phyloP scores from a whole-genome alignment of 305 asterid species.

The Fraxinus velutina region DNA sequence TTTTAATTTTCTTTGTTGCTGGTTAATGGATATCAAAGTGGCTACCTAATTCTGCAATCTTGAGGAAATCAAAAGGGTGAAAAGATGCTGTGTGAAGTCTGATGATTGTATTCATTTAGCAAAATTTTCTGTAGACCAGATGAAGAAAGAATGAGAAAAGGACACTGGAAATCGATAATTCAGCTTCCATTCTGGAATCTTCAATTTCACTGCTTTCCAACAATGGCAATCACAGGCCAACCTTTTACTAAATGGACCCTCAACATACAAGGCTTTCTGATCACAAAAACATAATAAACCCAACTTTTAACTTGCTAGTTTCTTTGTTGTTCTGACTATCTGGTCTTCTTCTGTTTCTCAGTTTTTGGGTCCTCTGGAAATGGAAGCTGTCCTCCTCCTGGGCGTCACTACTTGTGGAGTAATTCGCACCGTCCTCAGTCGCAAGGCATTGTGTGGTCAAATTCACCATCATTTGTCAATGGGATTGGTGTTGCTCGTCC shows the following conservation, averaged over 20 bases:
- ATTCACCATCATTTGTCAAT: conserved; percentile 71
- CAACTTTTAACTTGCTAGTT: conserved; percentile 1
- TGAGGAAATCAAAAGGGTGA: not conserved
- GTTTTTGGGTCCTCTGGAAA: conserved; percentile 72
- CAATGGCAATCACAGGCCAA: not conserved
- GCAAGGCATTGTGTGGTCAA: conserved; percentile 75
- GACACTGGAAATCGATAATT: not conserved
- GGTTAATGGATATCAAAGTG: conserved; percentile 11
- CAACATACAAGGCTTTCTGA: not conserved
- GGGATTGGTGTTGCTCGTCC: conserved; percentile 64
- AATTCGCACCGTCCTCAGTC: conserved; percentile 66
- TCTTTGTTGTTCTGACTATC: conserved; percentile 14
- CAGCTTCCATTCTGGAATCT: conserved; percentile 7
- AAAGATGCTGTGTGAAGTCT: conserved; percentile 4
- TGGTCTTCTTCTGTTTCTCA: conserved; percentile 33
- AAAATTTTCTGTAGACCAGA: not conserved
- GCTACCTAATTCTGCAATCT: conserved; percentile 5
- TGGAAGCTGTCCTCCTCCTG: conserved; percentile 80
- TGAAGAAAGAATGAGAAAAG: conserved; percentile 10
- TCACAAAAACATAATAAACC: not conserved
- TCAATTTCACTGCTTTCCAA: conserved; percentile 11
- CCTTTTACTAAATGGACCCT: conserved; percentile 2
- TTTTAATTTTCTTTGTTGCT: conserved; percentile 5
- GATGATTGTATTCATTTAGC: conserved; percentile 2
- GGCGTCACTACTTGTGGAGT: conserved; percentile 84